phyloP scores from a whole-genome alignment of 1,139 yeast genomes.

The Pichia sp. region DNA sequence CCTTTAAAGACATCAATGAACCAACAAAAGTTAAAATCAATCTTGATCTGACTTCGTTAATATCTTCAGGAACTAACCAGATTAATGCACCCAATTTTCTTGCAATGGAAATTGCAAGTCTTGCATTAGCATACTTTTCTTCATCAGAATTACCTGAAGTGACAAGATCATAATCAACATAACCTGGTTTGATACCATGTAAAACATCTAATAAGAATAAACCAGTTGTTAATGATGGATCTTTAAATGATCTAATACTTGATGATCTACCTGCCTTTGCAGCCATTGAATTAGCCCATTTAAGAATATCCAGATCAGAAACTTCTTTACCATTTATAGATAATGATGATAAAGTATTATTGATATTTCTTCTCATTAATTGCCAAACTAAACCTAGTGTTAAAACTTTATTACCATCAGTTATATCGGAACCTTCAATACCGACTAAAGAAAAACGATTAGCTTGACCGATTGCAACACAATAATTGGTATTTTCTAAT shows the following conservation, averaged over 20 bases:
- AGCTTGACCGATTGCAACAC: conserved; percentile 91
- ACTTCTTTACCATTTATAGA: conserved; percentile 68
- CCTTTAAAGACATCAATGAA: conserved; percentile 69
- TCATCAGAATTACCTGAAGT: conserved; percentile 73
- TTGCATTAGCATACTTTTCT: conserved; percentile 88
- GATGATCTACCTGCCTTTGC: conserved; percentile 73
- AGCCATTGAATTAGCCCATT: conserved; percentile 89
- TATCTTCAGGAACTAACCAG: conserved; percentile 99
- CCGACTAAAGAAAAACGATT: conserved; percentile 92
- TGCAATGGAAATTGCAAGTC: conserved; percentile 94
- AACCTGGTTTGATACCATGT: conserved; percentile 93
- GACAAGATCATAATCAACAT: conserved; percentile 91
- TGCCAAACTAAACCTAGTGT: conserved; percentile 98
- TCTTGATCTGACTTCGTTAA: conserved; percentile 90
- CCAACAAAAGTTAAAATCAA: conserved; percentile 92
- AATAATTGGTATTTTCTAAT: conserved; percentile 91
- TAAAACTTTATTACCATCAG: conserved; percentile 85
- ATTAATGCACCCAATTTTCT: conserved; percentile 96
- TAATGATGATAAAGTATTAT: conserved; percentile 69
- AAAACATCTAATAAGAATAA: conserved; percentile 83
- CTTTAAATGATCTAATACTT: conserved; percentile 78
- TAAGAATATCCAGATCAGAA: conserved; percentile 77
- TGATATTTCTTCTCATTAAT: conserved; percentile 93
- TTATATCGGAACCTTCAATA: conserved; percentile 95
- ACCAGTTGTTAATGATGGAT: conserved; percentile 66